Conservation (phyloP, 208 protist species). For the Leptomonas seymouri region DNA sequence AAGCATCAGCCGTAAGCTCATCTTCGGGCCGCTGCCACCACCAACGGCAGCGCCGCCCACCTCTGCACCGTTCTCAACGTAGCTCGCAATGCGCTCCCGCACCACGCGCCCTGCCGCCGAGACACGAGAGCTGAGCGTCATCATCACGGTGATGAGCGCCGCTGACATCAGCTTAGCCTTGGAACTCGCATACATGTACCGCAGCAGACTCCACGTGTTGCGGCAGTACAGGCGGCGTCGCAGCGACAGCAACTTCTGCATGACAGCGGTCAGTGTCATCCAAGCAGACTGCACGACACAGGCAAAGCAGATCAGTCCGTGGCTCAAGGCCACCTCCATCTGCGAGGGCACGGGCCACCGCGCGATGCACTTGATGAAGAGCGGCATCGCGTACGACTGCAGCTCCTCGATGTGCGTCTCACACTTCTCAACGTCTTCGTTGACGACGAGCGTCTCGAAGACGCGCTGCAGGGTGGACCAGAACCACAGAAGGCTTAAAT, state of each 20-base stretch:
- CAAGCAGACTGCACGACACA: slow-evolving; percentile 41
- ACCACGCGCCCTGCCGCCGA: slow-evolving; percentile 39
- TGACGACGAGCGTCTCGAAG: slow-evolving; percentile 41
- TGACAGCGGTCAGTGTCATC: slow-evolving; percentile 36
- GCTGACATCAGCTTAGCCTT: slow-evolving; percentile 42
- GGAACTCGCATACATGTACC: slow-evolving; percentile 53
- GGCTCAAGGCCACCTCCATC: slow-evolving; percentile 20
- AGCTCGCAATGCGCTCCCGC: slow-evolving; percentile 35
- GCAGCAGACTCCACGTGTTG: slow-evolving; percentile 48
- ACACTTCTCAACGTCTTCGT: slow-evolving; percentile 50
- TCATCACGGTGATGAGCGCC: slow-evolving; percentile 46
- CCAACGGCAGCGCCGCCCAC: neutral
- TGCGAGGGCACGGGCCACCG: slow-evolving; percentile 36
- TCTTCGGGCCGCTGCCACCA: neutral
- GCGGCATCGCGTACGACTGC: slow-evolving; percentile 25
- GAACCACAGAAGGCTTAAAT: slow-evolving; percentile 62
- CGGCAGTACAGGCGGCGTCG: slow-evolving; percentile 34
- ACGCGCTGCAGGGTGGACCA: slow-evolving; percentile 46
- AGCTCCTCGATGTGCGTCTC: slow-evolving; percentile 48
- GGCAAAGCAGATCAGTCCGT: slow-evolving; percentile 27
- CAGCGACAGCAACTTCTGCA: slow-evolving; percentile 30
- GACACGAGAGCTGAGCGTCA: slow-evolving; percentile 48
- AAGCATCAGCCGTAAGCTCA: slow-evolving; percentile 18
- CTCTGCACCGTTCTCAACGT: slow-evolving; percentile 22
- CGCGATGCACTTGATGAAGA: slow-evolving; percentile 45